Evolutionary conservation across 192 early-diverging fungal species (phyloP).

Genomic region (Radiomyces spectabilis): DNA sequence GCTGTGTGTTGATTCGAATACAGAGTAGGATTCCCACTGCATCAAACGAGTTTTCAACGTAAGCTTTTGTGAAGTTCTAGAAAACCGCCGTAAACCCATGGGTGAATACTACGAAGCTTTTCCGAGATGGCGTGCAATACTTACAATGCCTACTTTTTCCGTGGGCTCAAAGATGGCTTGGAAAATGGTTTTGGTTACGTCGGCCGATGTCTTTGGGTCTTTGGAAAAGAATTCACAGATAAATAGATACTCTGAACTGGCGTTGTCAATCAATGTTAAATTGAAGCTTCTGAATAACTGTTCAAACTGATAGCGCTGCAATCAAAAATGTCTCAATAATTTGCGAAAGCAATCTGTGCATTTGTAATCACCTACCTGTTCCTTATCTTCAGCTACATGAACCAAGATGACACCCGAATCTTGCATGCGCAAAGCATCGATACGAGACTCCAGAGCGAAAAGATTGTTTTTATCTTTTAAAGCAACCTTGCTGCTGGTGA

Average conservation of each 20-base stretch:
- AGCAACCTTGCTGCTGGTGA: conserved; percentile 57
- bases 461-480: conserved; percentile 78
- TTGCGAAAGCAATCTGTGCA: too few species aligned
- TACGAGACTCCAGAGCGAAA: conserved; percentile 79
- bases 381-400: conserved; percentile 73
- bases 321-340: neutral
- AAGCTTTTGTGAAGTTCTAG: conserved; percentile 46
- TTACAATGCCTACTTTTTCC: conserved; percentile 60
- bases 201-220: conserved; percentile 50
- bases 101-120: too few species aligned
- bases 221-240: conserved; percentile 84
- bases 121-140: too few species aligned
- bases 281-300: conserved; percentile 87
- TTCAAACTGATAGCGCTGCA: conserved; percentile 76
- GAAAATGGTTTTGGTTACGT: conserved; percentile 65
- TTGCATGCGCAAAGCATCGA: conserved; percentile 61
- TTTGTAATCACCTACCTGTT: conserved; percentile 56
- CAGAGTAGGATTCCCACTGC: conserved; percentile 87
- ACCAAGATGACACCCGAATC: conserved; percentile 85
- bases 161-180: conserved; percentile 86
- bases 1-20: conserved; percentile 78
- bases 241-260: conserved; percentile 92
- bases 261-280: conserved; percentile 89
- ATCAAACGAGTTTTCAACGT: conserved; percentile 75
- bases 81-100: neutral